Conservation (phyloP, 1,284 basidiomycete species). For the Cryptococcus sp. region DNA sequence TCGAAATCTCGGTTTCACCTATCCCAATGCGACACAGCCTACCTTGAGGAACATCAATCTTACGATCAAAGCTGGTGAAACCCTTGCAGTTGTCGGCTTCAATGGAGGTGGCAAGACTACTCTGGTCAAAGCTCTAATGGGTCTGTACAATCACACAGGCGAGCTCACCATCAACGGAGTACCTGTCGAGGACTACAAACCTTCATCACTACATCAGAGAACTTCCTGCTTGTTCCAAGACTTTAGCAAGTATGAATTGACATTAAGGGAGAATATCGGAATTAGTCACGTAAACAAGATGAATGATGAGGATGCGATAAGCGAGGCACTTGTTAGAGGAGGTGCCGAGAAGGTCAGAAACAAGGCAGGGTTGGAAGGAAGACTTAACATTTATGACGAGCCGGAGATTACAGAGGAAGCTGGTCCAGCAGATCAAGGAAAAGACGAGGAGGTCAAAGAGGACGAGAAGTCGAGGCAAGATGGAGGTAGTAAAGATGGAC, state of each 20-base stretch:
- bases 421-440: not conserved
- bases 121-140: slow-evolving; percentile 68
- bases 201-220: slow-evolving; percentile 65
- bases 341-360: slow-evolving; percentile 53
- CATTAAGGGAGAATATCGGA: slow-evolving; percentile 63
- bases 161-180: slow-evolving; percentile 62
- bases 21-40: slow-evolving; percentile 63
- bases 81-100: slow-evolving; percentile 69
- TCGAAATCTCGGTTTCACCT: slow-evolving; percentile 67
- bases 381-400: slow-evolving; percentile 9
- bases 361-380: slow-evolving; percentile 22
- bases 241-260: slow-evolving; percentile 69
- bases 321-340: slow-evolving; percentile 39
- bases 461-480: not conserved
- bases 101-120: slow-evolving; percentile 63
- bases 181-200: slow-evolving; percentile 60
- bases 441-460: not conserved
- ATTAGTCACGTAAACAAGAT: not conserved
- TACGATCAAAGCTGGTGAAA: slow-evolving; percentile 64
- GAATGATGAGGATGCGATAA: not conserved
- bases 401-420: slow-evolving; percentile 1
- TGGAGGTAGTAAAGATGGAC: not conserved
- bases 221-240: slow-evolving; percentile 74
- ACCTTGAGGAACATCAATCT: slow-evolving; percentile 65
- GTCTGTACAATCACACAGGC: slow-evolving; percentile 60